Conservation (phyloP, 257 asterid species). For the Scutellaria baicalensis region DNA sequence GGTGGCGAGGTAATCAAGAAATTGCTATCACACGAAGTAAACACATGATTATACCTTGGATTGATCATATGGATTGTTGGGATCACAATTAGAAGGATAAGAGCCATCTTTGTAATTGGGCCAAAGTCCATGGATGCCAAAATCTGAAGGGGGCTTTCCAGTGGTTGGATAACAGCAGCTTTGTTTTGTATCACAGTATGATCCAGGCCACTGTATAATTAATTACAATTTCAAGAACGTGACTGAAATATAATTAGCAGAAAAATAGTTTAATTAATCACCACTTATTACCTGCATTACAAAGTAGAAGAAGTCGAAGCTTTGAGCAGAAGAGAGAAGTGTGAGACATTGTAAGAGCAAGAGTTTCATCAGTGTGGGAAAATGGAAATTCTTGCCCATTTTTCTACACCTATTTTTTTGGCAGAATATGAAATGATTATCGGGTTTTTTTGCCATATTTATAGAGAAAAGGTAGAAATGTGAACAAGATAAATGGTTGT, state of each 20-base stretch:
- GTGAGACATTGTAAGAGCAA: slow-evolving; percentile 37
- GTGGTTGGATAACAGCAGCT: slow-evolving; percentile 79
- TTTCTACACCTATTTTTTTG: not conserved
- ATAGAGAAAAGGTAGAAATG: slow-evolving; percentile 20
- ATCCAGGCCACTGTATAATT: slow-evolving; percentile 69
- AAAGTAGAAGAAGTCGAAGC: slow-evolving; percentile 74
- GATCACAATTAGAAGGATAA: slow-evolving; percentile 72
- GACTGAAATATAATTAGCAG: not conserved
- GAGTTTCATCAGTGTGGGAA: slow-evolving; percentile 18
- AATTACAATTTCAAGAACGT: not conserved
- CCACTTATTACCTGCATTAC: slow-evolving; percentile 88
- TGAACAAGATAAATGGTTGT: slow-evolving; percentile 10
- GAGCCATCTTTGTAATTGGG: slow-evolving; percentile 63
- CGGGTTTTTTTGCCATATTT: not conserved
- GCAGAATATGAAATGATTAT: not conserved
- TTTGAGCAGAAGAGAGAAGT: slow-evolving; percentile 29
- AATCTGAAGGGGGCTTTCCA: slow-evolving; percentile 66
- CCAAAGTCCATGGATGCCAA: slow-evolving; percentile 87
- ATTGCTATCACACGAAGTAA: too few species aligned
- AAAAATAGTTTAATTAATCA: not conserved
- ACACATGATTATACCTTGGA: slow-evolving; percentile 39
- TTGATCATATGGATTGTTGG: slow-evolving; percentile 44
- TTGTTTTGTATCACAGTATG: slow-evolving; percentile 59
- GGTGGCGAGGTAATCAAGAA: too few species aligned
- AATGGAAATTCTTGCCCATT: slow-evolving; percentile 21